These are phyloP conservation scores for Huntiella omanensis DNA, from an alignment of 2,329 filamentous ascomycete genomes.

Conservation along the genomic window DNA sequence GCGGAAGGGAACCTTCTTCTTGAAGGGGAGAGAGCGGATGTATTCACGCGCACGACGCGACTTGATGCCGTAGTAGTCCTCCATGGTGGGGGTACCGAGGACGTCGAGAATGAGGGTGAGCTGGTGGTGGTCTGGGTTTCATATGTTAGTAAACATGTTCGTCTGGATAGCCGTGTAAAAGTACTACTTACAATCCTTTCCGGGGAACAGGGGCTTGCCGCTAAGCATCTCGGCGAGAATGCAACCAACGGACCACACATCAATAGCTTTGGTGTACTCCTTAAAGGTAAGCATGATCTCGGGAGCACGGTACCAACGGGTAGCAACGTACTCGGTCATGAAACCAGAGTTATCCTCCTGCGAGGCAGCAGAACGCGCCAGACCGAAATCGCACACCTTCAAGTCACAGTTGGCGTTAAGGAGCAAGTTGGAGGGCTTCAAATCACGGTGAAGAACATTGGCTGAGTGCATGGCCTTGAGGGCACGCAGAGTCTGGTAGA, in stretches of 20 bases:
- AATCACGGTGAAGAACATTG: constrained; percentile 89
- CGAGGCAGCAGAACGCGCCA: constrained; percentile 85
- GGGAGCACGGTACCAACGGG: constrained; percentile 94
- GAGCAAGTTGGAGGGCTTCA: constrained; percentile 93
- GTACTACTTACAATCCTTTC: constrained; percentile 72
- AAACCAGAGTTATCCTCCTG: constrained; percentile 99
- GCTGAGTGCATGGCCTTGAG: constrained; percentile 99
- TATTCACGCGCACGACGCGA: constrained; percentile 93
- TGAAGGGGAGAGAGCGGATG: constrained; percentile 93
- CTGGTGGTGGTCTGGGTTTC: constrained; percentile 73
- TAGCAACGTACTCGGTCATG: constrained; percentile 99
- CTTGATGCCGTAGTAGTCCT: constrained; percentile 99
- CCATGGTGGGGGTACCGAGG: constrained; percentile 95
- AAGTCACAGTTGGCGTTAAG: constrained; percentile 97
- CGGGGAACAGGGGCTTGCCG: constrained; percentile 92
- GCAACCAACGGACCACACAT: constrained; percentile 97
- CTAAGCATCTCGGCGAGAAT: constrained; percentile 98
- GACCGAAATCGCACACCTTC: constrained; percentile 96
- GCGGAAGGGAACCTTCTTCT: constrained; percentile 98
- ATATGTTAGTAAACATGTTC: neutral
- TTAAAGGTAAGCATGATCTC: constrained; percentile 99
- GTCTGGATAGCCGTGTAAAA: neutral
- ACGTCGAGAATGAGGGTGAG: constrained; percentile 93
- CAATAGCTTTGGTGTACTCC: constrained; percentile 98
- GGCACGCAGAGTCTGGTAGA: constrained; percentile 94